Evolutionary conservation across 345 rosid genomes (phyloP), one percentile per base, ranked within the genome.

Genomic region (Carallia brachiata): DNA sequence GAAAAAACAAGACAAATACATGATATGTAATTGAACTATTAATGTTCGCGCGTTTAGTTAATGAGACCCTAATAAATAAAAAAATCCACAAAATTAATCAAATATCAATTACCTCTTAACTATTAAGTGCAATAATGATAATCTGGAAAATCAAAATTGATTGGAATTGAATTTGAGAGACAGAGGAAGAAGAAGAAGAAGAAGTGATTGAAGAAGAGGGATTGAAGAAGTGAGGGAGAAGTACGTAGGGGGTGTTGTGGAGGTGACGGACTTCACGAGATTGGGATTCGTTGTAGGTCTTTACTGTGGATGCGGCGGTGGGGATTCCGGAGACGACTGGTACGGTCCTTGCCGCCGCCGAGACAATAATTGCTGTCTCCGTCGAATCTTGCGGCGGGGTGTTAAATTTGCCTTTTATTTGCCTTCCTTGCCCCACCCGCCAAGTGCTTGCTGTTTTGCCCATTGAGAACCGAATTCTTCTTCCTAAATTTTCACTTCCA

Each of bases 281-380:
- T 70, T 92, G 99, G 54, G 98, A 82, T 80, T 95, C 23, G 23
- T 23, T 92, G 83, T 95, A 95, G 81, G 99, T 92, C 77, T 92
- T 23, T 95, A 72, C 92, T 89, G 78, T 87, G 86, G 76, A 90
- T 84, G 52, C 98, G 96, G 17, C 96, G 96, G 90, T 95, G 98
- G 13, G 99, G 99, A 58, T 95, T 92, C 99, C 99, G 92, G 13
- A 95, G 88, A 58, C 98, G 98, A 61, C 92, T 90, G n/a, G 98
- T 92, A 18, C 99, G 94, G 82, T 95, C 97, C 78, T 95, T 95
- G 32, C 97, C 97, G 72, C 98, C 86, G 70, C 91, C 86, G 28
- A 95, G 91, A 71, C 97, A 90, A 75, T 92, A 95, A 80, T 95
- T 92, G 0, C 98, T 97, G 68, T 95, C 99, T 7, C 77, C 88